Conservation (phyloP, 2,329 filamentous ascomycete genomes). For the Alternaria gansuensis region DNA sequence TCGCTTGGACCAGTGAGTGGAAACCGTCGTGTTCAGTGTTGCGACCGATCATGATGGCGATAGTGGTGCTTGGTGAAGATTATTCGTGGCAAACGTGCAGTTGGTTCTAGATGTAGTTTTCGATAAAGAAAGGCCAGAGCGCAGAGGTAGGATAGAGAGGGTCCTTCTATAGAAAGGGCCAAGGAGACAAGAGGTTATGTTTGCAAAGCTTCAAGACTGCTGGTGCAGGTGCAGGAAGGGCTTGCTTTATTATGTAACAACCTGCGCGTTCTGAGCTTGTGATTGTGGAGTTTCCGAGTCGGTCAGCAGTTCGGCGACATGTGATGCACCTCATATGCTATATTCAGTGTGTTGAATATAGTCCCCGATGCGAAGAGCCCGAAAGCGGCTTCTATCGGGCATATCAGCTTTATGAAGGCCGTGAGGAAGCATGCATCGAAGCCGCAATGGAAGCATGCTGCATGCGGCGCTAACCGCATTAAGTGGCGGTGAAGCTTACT, state of each 20-base stretch:
- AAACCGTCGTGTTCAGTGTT: conserved; percentile 58
- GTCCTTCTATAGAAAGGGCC: conserved; percentile 24
- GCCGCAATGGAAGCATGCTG: conserved; percentile 15
- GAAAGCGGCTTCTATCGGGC: conserved; percentile 39
- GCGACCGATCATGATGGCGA: conserved; percentile 34
- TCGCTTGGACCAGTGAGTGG: conserved; percentile 73
- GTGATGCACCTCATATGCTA: conserved; percentile 17
- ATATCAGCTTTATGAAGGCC: conserved; percentile 26
- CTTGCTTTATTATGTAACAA: conserved; percentile 44
- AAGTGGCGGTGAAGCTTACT: conserved; percentile 26
- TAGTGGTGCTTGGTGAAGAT: conserved; percentile 1
- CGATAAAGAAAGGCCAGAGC: neutral
- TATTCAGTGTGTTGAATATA: conserved; percentile 9
- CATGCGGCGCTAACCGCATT: conserved; percentile 10
- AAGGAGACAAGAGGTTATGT: conserved; percentile 20
- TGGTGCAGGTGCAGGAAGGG: conserved; percentile 23
- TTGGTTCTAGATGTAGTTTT: neutral
- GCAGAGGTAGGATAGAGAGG: conserved; percentile 14
- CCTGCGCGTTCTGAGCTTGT: conserved; percentile 27
- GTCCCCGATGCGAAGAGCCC: conserved; percentile 16
- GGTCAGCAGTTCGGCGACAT: conserved; percentile 30
- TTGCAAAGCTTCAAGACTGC: neutral
- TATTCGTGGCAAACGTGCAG: neutral
- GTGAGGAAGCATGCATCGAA: conserved; percentile 18
- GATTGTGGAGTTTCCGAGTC: conserved; percentile 26